Percentiles rank a stretch among this genome's conserved stretches.
phyloP scores from a whole-genome alignment of 106 monocot genomes.

The Acorus gramineus region DNA sequence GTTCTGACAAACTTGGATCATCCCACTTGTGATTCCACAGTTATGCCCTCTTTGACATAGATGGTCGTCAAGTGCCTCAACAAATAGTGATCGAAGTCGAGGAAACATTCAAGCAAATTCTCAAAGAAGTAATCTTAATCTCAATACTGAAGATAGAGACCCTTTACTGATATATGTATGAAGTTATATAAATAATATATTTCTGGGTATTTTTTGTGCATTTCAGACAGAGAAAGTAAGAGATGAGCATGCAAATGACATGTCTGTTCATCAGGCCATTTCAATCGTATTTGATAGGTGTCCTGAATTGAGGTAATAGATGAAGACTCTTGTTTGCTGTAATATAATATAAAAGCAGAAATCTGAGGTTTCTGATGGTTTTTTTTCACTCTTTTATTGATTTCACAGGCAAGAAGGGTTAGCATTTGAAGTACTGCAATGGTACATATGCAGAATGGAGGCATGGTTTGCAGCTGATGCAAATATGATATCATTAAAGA shows the following conservation, averaged over 20 bases:
- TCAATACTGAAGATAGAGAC: not conserved
- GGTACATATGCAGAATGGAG: slow-evolving; percentile 98
- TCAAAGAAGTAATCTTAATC: slow-evolving; percentile 50
- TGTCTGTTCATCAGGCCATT: slow-evolving; percentile 81
- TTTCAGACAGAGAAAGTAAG: slow-evolving; percentile 73
- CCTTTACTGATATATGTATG: not conserved
- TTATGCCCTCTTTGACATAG: slow-evolving; percentile 73
- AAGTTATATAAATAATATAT: not conserved
- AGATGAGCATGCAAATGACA: slow-evolving; percentile 59
- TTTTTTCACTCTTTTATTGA: slow-evolving; percentile 7
- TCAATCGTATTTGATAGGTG: slow-evolving; percentile 76
- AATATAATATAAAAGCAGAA: not conserved
- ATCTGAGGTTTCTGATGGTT: not conserved
- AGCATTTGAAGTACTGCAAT: slow-evolving; percentile 77
- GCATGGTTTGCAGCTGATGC: slow-evolving; percentile 98
- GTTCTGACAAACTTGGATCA: no score
- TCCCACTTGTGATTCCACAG: slow-evolving; percentile 13
- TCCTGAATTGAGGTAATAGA: slow-evolving; percentile 56
- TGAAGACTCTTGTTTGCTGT: not conserved
- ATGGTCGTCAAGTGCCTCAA: slow-evolving; percentile 69
- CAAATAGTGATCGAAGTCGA: slow-evolving; percentile 73
- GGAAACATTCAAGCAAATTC: slow-evolving; percentile 77
- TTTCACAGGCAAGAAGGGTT: slow-evolving; percentile 60
- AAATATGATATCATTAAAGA: slow-evolving; percentile 76
- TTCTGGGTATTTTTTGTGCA: slow-evolving; percentile 6